Conservation (phyloP, 2,329 filamentous ascomycete genomes). For the Aspergillus sp. region DNA sequence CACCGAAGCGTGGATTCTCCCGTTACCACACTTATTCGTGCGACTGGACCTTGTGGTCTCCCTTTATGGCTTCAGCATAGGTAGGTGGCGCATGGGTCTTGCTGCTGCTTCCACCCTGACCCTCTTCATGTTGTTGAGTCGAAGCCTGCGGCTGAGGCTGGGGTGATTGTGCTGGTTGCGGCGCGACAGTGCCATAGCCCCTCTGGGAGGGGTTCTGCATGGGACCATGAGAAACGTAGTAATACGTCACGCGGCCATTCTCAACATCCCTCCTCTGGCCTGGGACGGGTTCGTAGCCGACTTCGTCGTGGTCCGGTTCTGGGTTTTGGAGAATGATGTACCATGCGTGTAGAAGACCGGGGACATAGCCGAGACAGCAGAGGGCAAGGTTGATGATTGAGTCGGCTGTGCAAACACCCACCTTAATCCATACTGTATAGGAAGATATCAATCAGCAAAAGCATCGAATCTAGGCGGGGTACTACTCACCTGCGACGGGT, state of each 20-base stretch:
- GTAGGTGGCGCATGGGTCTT: slow-evolving; percentile 61
- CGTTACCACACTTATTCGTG: slow-evolving; percentile 43
- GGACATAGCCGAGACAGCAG: slow-evolving; percentile 71
- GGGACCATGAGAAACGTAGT: slow-evolving; percentile 61
- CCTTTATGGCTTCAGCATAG: slow-evolving; percentile 84
- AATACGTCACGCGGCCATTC: slow-evolving; percentile 62
- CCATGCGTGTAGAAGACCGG: slow-evolving; percentile 91
- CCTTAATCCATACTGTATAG: slow-evolving; percentile 84
- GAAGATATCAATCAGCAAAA: too few species aligned
- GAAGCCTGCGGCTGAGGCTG: slow-evolving; percentile 8
- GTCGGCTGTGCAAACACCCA: slow-evolving; percentile 87
- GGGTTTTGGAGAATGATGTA: slow-evolving; percentile 94
- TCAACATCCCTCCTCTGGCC: slow-evolving; percentile 39
- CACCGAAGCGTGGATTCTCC: neutral
- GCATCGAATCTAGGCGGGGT: too few species aligned
- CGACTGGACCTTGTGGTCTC: slow-evolving; percentile 84
- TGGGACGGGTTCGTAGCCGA: slow-evolving; percentile 59
- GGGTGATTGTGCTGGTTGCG: slow-evolving; percentile 19
- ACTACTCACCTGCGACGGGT: slow-evolving; percentile 49
- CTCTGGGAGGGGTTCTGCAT: slow-evolving; percentile 28
- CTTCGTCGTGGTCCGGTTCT: slow-evolving; percentile 60
- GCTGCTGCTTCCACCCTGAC: slow-evolving; percentile 26
- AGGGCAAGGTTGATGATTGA: slow-evolving; percentile 93
- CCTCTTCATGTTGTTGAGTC: slow-evolving; percentile 17
- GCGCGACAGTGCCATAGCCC: slow-evolving; percentile 37